Percentiles rank a stretch among this genome's conserved stretches.
These are phyloP conservation scores for Basipetospora chlamydospora DNA, from an alignment of 2,329 filamentous ascomycete genomes.

Conservation along the genomic window DNA sequence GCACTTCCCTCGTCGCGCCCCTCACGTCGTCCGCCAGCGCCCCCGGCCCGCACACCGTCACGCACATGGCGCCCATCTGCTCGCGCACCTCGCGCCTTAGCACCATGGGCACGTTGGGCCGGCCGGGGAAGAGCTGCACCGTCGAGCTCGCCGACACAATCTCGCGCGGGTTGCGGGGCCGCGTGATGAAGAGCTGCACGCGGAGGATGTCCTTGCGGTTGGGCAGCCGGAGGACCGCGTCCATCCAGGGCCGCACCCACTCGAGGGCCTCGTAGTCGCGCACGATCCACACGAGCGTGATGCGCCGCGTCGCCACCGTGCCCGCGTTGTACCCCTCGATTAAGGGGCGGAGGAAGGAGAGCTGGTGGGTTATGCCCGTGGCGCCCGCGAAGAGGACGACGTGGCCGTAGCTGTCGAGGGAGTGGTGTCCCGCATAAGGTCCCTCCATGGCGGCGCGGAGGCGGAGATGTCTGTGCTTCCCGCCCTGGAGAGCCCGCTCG, in stretches of 20 bases:
- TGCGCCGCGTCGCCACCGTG: conserved; percentile 63
- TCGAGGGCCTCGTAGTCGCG: conserved; percentile 79
- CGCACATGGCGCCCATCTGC: conserved; percentile 77
- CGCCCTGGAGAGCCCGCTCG: conserved; percentile 44
- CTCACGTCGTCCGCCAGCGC: conserved; percentile 63
- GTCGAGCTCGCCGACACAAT: conserved; percentile 62
- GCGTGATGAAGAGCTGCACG: conserved; percentile 81
- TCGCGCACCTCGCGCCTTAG: conserved; percentile 67
- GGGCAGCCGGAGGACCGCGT: conserved; percentile 60
- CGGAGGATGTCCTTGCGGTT: conserved; percentile 68
- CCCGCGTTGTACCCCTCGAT: conserved; percentile 53
- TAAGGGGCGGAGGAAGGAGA: conserved; percentile 72
- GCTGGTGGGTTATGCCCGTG: conserved; percentile 88
- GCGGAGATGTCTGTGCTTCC: conserved; percentile 40
- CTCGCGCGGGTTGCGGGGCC: conserved; percentile 70
- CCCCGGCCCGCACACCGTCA: conserved; percentile 67
- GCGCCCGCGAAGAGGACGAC: conserved; percentile 82
- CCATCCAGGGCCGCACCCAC: conserved; percentile 84
- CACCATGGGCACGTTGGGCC: conserved; percentile 70
- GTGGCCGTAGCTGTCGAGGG: conserved; percentile 83
- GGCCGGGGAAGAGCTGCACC: conserved; percentile 83
- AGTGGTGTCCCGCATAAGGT: conserved; percentile 73
- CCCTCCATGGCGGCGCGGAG: conserved; percentile 72
- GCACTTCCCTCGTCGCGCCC: conserved; percentile 47
- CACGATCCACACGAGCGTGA: conserved; percentile 86